Percentiles rank a stretch among this genome's conserved stretches.
These are phyloP conservation scores for Pythium brachiatum DNA, from an alignment of 352 stramenopile species.

Conservation along the genomic window DNA sequence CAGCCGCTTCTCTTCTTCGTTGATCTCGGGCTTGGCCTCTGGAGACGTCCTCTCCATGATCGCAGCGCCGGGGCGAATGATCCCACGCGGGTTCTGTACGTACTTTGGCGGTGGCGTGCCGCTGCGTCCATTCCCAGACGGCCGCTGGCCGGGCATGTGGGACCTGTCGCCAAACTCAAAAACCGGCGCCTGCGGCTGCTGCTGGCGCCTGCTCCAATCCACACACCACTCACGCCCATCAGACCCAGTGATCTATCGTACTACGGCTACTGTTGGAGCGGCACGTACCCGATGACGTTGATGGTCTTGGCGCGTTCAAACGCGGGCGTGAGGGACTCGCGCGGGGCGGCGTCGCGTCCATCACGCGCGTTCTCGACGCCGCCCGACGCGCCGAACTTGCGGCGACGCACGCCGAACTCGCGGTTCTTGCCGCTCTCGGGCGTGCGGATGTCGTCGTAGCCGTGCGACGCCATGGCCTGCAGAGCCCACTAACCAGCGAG, in stretches of 20 bases:
- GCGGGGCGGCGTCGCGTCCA: not conserved
- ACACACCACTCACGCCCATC: not conserved
- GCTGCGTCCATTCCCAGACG: not conserved
- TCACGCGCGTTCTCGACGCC: constrained; percentile 21
- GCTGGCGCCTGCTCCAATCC: not conserved
- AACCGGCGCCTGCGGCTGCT: not conserved
- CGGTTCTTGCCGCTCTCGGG: constrained; percentile 15
- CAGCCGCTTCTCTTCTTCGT: constrained; percentile 23
- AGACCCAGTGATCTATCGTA: too few relatives aligned
- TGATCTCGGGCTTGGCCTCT: not conserved
- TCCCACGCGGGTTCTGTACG: not conserved
- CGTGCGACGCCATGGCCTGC: constrained; percentile 13
- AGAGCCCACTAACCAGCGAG: not conserved
- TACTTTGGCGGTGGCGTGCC: constrained; percentile 3
- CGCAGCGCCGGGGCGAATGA: constrained; percentile 6
- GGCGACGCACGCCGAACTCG: constrained; percentile 21
- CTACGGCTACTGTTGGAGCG: not conserved
- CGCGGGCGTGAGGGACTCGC: constrained; percentile 7
- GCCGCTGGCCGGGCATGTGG: not conserved
- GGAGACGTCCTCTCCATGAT: too few relatives aligned
- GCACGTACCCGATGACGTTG: constrained; percentile 1
- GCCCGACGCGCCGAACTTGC: constrained; percentile 11
- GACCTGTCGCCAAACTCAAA: constrained; percentile 4
- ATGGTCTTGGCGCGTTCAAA: constrained; percentile 12
- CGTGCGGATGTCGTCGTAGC: constrained; percentile 23